A percentile compares a stretch with the other conserved stretches of the same genome.
Conservation (phyloP, 2,329 filamentous ascomycete species). For the Beauveria sp. region DNA sequence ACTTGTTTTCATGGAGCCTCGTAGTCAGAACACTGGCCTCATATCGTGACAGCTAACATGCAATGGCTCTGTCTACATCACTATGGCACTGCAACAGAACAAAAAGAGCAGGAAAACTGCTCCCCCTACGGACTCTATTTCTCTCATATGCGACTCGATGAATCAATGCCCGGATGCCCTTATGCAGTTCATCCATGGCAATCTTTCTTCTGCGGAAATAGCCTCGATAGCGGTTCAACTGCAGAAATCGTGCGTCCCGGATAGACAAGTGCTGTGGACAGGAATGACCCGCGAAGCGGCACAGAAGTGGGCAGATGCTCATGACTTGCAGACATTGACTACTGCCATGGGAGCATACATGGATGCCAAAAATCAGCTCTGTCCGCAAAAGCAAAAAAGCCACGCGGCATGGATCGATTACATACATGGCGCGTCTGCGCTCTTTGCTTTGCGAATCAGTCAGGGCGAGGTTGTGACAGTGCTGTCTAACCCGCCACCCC, state of each 20-base stretch:
- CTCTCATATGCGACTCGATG: not conserved
- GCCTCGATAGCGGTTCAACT: not conserved
- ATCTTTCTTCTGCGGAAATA: not conserved
- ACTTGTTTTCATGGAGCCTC: too few relatives aligned
- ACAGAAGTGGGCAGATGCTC: conserved; percentile 14
- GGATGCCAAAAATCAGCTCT: not conserved
- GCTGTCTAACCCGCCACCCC: too few relatives aligned
- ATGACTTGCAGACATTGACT: conserved; percentile 14
- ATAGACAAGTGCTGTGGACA: conserved; percentile 15
- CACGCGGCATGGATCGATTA: conserved; percentile 1
- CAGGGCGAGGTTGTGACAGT: conserved; percentile 12
- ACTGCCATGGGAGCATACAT: conserved; percentile 15
- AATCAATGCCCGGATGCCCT: not conserved
- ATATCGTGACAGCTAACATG: too few relatives aligned
- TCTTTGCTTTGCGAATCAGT: conserved; percentile 15
- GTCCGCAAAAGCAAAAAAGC: not conserved
- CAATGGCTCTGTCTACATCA: too few relatives aligned
- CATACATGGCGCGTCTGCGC: conserved; percentile 16
- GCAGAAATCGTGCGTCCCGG: not conserved
- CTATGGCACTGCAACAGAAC: too few relatives aligned
- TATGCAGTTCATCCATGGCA: not conserved
- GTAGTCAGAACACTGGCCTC: too few relatives aligned
- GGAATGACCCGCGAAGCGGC: conserved; percentile 13
- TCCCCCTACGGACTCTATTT: not conserved
- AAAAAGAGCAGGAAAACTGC: too few relatives aligned